Conservation (phyloP, 768 basidiomycete genomes). For the Tulasnella sp. region DNA sequence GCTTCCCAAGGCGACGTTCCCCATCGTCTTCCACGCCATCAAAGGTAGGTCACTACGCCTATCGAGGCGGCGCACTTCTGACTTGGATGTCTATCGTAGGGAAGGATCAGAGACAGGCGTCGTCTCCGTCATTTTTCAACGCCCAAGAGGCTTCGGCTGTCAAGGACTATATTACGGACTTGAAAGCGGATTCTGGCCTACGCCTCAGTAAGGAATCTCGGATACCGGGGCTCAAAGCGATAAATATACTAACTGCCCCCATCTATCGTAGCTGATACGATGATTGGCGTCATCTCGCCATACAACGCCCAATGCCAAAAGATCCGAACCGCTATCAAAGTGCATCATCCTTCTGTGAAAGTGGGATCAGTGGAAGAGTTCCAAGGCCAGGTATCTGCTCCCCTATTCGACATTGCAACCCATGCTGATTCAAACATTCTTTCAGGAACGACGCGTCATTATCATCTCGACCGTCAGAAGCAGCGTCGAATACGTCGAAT, state of each 20-base stretch:
- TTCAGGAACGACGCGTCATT: constrained; percentile 44
- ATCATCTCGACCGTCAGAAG: constrained; percentile 50
- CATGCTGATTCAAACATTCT: not conserved
- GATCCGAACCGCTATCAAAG: constrained; percentile 23
- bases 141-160: constrained; percentile 28
- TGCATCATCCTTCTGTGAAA: constrained; percentile 19
- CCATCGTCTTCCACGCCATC: constrained; percentile 28
- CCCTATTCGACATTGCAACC: not conserved
- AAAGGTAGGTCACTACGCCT: constrained; percentile 1
- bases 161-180: constrained; percentile 24
- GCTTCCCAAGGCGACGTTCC: constrained; percentile 23
- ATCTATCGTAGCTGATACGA: constrained; percentile 18
- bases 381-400: constrained; percentile 29
- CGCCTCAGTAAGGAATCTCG: constrained; percentile 23
- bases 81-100: constrained; percentile 17
- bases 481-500: constrained; percentile 37
- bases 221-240: not conserved
- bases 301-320: constrained; percentile 30
- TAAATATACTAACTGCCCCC: not conserved
- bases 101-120: constrained; percentile 25
- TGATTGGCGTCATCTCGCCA: constrained; percentile 33
- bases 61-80: not conserved
- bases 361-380: constrained; percentile 33
- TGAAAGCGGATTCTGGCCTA: constrained; percentile 22
- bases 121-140: constrained; percentile 34